Evolutionary conservation across 148 eudicot genomes (phyloP).

Genomic region (Rhododendron vialii): DNA sequence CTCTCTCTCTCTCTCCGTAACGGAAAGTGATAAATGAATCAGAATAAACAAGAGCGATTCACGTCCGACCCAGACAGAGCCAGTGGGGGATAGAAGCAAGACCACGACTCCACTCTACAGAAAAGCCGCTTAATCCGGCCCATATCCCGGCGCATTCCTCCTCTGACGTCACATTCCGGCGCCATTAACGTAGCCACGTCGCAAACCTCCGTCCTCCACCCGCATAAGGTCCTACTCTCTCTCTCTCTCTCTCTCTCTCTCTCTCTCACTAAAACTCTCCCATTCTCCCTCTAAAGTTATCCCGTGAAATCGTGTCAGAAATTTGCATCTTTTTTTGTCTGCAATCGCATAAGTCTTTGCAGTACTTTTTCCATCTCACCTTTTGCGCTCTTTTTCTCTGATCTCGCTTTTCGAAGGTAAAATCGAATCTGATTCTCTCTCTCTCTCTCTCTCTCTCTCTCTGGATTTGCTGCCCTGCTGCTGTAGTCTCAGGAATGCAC

Average conservation of each 20-base stretch:
- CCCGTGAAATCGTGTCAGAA: slow-evolving; percentile 1
- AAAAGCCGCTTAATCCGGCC: slow-evolving; percentile 17
- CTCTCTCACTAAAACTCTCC: not conserved
- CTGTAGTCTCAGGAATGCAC: not conserved
- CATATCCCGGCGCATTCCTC: slow-evolving; percentile 24
- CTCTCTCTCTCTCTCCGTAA: not conserved
- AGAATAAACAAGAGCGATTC: slow-evolving; percentile 22
- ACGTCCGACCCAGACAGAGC: slow-evolving; percentile 15
- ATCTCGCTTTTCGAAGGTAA: slow-evolving; percentile 23
- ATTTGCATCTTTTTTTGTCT: slow-evolving; percentile 3
- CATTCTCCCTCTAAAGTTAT: not conserved
- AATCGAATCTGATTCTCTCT: slow-evolving; percentile 17
- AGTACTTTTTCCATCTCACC: not conserved
- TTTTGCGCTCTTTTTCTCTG: slow-evolving; percentile 11
- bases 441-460: slow-evolving; percentile 16
- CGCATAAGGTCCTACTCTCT: not conserved
- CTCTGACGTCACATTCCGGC: slow-evolving; percentile 19
- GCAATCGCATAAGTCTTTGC: not conserved
- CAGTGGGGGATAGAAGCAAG: slow-evolving; percentile 11
- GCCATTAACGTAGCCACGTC: slow-evolving; percentile 8
- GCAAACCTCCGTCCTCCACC: not conserved
- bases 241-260: slow-evolving; percentile 4
- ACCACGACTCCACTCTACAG: not conserved
- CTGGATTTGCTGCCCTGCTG: slow-evolving; percentile 1
- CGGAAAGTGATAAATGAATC: not conserved